phyloP scores from a whole-genome alignment of 1,139 yeast species.

The Taphrina pruni region DNA sequence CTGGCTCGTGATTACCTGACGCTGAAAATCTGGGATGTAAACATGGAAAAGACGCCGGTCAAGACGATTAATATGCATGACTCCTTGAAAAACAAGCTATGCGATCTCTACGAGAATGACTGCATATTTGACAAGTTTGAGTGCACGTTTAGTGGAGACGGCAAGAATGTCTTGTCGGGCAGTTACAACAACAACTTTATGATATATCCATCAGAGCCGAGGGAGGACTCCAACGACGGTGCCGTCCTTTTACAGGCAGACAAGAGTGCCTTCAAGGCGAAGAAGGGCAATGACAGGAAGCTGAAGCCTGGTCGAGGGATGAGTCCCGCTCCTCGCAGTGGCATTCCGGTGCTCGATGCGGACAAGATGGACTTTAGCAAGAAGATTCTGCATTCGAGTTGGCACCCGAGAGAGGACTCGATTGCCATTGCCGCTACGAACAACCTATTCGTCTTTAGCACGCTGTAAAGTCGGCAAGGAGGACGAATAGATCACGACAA shows the following conservation, averaged over 20 bases:
- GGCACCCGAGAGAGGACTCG: conserved; percentile 97
- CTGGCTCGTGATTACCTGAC: conserved; percentile 97
- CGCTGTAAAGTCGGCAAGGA: conserved; percentile 46
- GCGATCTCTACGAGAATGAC: conserved; percentile 98
- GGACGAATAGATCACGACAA: no score
- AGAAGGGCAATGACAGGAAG: conserved; percentile 57
- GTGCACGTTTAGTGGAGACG: conserved; percentile 93
- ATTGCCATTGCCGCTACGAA: conserved; percentile 99
- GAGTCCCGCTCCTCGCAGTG: conserved; percentile 34
- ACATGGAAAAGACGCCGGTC: conserved; percentile 93
- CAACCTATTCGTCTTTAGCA: conserved; percentile 61
- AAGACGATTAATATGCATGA: conserved; percentile 96
- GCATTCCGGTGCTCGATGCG: conserved; percentile 55
- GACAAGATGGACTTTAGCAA: conserved; percentile 92
- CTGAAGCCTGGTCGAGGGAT: conserved; percentile 40
- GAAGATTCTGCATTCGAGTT: conserved; percentile 91
- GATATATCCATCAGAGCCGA: conserved; percentile 78
- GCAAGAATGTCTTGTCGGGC: conserved; percentile 92
- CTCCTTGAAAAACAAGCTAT: conserved; percentile 86
- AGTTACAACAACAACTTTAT: conserved; percentile 95
- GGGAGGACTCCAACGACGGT: conserved; percentile 64
- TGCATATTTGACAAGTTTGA: conserved; percentile 98
- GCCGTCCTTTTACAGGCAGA: conserved; percentile 95
- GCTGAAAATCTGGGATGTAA: conserved; percentile 96
- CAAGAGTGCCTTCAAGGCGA: conserved; percentile 90